phyloP scores from a whole-genome alignment of 352 stramenopile genomes.

The Aphanomyces astaci region DNA sequence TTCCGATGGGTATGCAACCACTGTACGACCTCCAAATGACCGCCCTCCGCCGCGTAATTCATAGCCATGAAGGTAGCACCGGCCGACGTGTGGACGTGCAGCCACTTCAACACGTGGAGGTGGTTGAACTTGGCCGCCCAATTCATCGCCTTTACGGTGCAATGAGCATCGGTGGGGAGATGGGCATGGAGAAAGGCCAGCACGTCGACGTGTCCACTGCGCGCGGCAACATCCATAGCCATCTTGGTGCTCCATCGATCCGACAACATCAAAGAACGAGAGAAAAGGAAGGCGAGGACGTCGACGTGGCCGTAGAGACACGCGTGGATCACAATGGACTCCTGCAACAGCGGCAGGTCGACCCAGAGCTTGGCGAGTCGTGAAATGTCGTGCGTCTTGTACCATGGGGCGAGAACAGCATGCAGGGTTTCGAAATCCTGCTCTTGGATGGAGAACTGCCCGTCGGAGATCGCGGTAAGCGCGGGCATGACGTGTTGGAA shows the following conservation, averaged over 20 bases:
- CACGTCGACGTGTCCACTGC: conserved; percentile 13
- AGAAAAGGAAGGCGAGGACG: not conserved
- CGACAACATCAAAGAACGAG: not conserved
- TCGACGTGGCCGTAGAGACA: not conserved
- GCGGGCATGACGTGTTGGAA: not conserved
- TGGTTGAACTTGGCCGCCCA: conserved; percentile 29
- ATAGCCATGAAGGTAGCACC: conserved; percentile 33
- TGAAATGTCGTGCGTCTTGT: conserved; percentile 7
- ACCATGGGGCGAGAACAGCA: not conserved
- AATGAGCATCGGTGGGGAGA: conserved; percentile 15
- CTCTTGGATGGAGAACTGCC: conserved; percentile 5
- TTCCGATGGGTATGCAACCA: conserved; percentile 29
- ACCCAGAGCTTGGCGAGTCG: not conserved
- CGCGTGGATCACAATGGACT: not conserved
- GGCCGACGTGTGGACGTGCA: conserved; percentile 27
- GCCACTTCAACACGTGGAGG: conserved; percentile 30
- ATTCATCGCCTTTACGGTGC: conserved; percentile 32
- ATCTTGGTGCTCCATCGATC: not conserved
- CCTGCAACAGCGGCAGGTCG: not conserved
- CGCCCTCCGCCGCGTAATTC: conserved; percentile 31
- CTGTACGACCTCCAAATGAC: conserved; percentile 29
- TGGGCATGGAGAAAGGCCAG: conserved; percentile 9
- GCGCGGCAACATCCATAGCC: conserved; percentile 22
- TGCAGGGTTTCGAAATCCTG: conserved; percentile 2
- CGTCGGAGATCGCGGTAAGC: not conserved